Conservation (phyloP, 371 early-diverging fungal genomes). For the Mucor velutinosus region DNA sequence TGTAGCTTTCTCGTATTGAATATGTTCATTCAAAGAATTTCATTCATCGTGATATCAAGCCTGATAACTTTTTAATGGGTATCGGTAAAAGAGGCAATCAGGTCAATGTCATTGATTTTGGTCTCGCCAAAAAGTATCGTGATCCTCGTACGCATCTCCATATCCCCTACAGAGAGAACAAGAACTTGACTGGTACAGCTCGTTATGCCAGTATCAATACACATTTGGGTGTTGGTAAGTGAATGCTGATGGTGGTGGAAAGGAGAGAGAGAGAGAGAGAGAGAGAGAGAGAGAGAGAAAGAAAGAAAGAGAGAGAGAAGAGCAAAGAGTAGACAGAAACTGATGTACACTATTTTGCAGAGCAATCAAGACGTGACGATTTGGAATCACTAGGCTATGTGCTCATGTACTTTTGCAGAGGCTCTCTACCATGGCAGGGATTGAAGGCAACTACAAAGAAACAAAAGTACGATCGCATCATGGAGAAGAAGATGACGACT, state of each 20-base stretch:
- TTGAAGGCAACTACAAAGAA: constrained; percentile 97
- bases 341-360: constrained; percentile 38
- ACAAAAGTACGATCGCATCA: constrained; percentile 99
- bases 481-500: constrained; percentile 99
- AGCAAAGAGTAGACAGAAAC: too few species aligned
- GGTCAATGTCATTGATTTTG: constrained; percentile 99
- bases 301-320: not conserved
- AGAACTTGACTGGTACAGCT: constrained; percentile 99
- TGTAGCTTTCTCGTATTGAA: constrained; percentile 16
- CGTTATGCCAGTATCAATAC: constrained; percentile 99
- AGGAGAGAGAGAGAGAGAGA: not conserved
- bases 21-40: constrained; percentile 29
- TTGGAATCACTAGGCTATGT: constrained; percentile 99
- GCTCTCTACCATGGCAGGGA: constrained; percentile 99
- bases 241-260: not conserved
- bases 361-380: constrained; percentile 99
- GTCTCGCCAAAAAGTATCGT: constrained; percentile 96
- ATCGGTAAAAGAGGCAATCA: constrained; percentile 92
- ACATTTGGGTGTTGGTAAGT: constrained; percentile 90
- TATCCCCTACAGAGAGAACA: constrained; percentile 97
- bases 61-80: constrained; percentile 99
- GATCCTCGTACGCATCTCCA: constrained; percentile 95
- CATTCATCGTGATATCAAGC: constrained; percentile 90
- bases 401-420: constrained; percentile 98
- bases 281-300: not conserved